A percentile compares a stretch with the other conserved stretches of the same genome.
These are phyloP conservation scores for Fusarium sp. DNA, from an alignment of 2,329 filamentous ascomycete genomes.

Conservation along the genomic window DNA sequence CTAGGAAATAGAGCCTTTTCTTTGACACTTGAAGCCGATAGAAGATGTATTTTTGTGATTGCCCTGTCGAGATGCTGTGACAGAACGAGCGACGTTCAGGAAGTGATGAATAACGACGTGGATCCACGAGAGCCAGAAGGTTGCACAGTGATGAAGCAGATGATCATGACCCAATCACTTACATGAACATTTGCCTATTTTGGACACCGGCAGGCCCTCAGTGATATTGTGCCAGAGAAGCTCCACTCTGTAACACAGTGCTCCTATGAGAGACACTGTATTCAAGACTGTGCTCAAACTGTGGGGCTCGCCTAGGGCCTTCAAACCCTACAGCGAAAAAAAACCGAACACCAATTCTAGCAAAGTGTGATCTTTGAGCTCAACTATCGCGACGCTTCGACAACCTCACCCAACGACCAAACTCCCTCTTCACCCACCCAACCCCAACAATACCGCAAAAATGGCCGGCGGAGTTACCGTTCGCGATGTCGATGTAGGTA, in stretches of 20 bases:
- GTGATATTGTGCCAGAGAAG: background rate
- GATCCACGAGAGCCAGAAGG: background rate
- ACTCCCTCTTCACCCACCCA: constrained; percentile 36
- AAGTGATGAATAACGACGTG: background rate
- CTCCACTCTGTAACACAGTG: constrained; percentile 17
- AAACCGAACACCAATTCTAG: constrained; percentile 38
- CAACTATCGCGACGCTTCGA: constrained; percentile 46
- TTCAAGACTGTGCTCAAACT: background rate
- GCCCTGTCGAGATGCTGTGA: no score
- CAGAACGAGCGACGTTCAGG: background rate
- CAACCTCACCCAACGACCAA: constrained; percentile 51
- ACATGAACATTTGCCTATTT: constrained; percentile 26
- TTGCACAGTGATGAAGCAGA: background rate
- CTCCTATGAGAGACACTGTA: accelerated
- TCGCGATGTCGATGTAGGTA: constrained; percentile 86
- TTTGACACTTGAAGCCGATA: background rate
- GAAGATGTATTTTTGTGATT: background rate
- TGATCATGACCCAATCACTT: constrained; percentile 5
- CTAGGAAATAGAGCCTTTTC: constrained; percentile 19
- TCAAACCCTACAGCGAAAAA: constrained; percentile 50
- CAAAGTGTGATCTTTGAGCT: constrained; percentile 28
- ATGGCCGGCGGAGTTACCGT: constrained; percentile 85
- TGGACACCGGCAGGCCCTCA: background rate
- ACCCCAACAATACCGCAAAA: constrained; percentile 68
- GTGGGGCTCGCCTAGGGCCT: constrained; percentile 47